Base-by-base conservation (phyloP, 1,284 basidiomycete genomes). In the Pseudozyma sp. region DNA sequence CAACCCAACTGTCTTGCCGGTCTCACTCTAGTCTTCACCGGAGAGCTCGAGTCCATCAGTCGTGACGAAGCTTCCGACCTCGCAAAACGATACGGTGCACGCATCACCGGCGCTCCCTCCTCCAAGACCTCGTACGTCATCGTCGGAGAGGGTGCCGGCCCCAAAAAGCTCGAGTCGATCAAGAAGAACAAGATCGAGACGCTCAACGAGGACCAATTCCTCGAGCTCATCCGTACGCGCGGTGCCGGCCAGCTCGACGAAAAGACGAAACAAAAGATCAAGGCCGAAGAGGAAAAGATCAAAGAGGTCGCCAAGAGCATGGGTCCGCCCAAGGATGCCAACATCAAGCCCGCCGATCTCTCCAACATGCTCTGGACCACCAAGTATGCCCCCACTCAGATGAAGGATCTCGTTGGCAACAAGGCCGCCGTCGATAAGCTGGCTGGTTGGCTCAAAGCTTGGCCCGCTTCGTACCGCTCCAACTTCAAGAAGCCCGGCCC, bases 321-420 rank as follows among this genome's bases (percentile, higher is more conserved):
- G 57, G 71, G 67, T n/a, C 54, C 70, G 5, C 59, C 50, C 53
- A 73, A 68, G 24, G 60, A 58, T 17, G 58, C 72, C 29, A 53
- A 60, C 30, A 57, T 54, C 17, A 66, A 69, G 14, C 43, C 86
- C 87, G 78, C 87, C 88, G 50, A 86, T 85, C 43, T 57, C 7
- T 63, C 31, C 17, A 70, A 63, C 64, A 54, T 63, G 70, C 87
- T 99, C 1, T 99, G 97, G 97, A 98, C 97, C 31, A 92, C 91
- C 37, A 92, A 94, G 35, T 99, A 99, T 83, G 95, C 96, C 0
- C 96, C 97, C 0, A 89, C 90, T 73, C 88, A 87, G 13, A 75
- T 95, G 62, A 96, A 93, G 79, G 95, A 99, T 70, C 89, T 99
- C 24, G 97, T 95, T 68, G 97, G 97, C 5, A 99, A 99, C 87